A percentile compares a stretch with the other conserved stretches of the same genome.
These are phyloP conservation scores for Phytopythium oedochilum DNA, from an alignment of 352 stramenopile genomes.

Conservation along the genomic window DNA sequence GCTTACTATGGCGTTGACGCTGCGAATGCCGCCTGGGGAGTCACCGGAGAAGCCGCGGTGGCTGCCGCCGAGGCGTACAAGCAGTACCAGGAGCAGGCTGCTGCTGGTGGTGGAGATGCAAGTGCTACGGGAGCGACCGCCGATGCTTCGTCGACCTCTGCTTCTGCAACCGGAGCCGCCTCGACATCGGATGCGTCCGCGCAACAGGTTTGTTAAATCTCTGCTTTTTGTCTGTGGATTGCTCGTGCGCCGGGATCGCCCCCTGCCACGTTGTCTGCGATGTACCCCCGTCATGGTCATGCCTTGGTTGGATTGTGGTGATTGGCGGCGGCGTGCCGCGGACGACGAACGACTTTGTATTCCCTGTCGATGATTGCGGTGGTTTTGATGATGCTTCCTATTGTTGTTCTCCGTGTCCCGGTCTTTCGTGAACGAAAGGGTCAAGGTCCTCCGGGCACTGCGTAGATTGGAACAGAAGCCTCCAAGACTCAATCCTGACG, in stretches of 20 bases:
- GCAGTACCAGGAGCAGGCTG: constrained; percentile 62
- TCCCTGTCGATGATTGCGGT: constrained; percentile 26
- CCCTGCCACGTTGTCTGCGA: constrained; percentile 5
- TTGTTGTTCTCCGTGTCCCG: constrained; percentile 21
- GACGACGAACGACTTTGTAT: constrained; percentile 2
- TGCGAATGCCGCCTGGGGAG: constrained; percentile 79
- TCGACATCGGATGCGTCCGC: constrained; percentile 14
- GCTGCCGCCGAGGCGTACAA: constrained; percentile 68
- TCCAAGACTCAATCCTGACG: background rate
- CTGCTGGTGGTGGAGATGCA: constrained; percentile 18
- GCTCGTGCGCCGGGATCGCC: constrained; percentile 8
- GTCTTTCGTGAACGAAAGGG: constrained; percentile 32
- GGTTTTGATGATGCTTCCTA: constrained; percentile 35
- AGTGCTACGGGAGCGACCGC: constrained; percentile 8
- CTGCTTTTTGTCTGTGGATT: constrained; percentile 29
- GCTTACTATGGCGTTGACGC: constrained; percentile 86
- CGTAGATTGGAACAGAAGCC: constrained; percentile 18
- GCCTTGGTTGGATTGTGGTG: constrained; percentile 5
- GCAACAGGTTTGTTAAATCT: constrained; percentile 63
- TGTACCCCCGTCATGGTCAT: background rate
- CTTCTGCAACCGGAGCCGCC: constrained; percentile 9
- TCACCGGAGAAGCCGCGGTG: constrained; percentile 67
- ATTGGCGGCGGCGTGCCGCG: constrained; percentile 4
- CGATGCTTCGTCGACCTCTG: constrained; percentile 8
- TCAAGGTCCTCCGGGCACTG: constrained; percentile 56